phyloP scores from a whole-genome alignment of 2,329 filamentous ascomycete species.

The Alternaria sp. region DNA sequence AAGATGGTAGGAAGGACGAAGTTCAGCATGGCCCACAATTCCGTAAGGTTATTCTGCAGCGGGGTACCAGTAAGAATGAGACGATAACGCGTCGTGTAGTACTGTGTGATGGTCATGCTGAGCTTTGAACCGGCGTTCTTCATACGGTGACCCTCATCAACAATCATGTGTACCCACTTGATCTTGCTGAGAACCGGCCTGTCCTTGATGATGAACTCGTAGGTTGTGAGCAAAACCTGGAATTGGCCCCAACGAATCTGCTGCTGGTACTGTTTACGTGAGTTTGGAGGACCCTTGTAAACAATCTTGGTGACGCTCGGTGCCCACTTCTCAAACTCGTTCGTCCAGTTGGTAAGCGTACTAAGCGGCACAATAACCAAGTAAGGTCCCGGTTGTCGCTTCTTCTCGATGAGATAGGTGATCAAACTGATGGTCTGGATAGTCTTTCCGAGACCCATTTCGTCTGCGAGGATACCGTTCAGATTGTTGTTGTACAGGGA shows the following conservation, averaged over 20 bases:
- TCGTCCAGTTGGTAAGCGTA: conserved; percentile 97
- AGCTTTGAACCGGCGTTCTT: conserved; percentile 98
- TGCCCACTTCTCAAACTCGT: conserved; percentile 99
- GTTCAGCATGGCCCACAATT: conserved; percentile 97
- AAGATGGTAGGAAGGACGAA: conserved; percentile 98
- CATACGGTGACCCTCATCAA: conserved; percentile 99
- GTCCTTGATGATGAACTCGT: conserved; percentile 99
- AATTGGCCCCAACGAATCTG: conserved; percentile 94
- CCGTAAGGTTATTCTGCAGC: conserved; percentile 93
- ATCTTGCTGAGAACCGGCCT: conserved; percentile 94
- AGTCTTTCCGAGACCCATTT: conserved; percentile 99
- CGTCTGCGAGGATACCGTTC: conserved; percentile 97
- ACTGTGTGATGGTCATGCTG: conserved; percentile 90
- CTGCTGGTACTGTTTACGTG: conserved; percentile 88
- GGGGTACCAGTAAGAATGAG: conserved; percentile 97
- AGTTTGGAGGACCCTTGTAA: conserved; percentile 93
- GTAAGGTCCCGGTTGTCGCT: conserved; percentile 90
- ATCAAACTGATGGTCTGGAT: conserved; percentile 99
- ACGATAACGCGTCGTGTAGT: conserved; percentile 94
- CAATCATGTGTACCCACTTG: conserved; percentile 99
- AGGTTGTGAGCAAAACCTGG: conserved; percentile 95
- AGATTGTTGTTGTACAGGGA: conserved; percentile 99
- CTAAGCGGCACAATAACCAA: conserved; percentile 96
- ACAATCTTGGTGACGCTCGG: conserved; percentile 86
- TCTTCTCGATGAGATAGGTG: conserved; percentile 95